Conservation (phyloP, 2,329 filamentous ascomycete species). For the Dactylellina drechsleri region DNA sequence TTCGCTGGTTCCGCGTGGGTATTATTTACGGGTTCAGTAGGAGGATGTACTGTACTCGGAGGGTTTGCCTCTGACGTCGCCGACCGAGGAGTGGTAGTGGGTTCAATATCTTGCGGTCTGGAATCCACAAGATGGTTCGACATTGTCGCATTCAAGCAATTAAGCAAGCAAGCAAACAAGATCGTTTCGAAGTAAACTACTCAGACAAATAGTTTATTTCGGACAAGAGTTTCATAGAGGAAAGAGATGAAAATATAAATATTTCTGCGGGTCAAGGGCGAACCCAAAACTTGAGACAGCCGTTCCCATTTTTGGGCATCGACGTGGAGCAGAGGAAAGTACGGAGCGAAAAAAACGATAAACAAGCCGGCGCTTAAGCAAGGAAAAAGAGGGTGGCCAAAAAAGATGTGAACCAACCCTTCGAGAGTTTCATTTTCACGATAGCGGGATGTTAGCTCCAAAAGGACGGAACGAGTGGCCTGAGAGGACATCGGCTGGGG, state of each 20-base stretch:
- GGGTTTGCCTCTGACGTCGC: neutral
- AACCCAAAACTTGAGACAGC: neutral
- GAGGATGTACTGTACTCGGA: conserved; percentile 1
- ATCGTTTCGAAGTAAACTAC: conserved; percentile 23
- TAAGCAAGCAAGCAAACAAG: too few relatives aligned
- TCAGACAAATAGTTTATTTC: conserved; percentile 14
- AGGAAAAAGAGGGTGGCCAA: conserved; percentile 31
- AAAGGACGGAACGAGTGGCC: too few relatives aligned
- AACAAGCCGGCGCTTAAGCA: conserved; percentile 40
- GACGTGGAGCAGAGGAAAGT: neutral
- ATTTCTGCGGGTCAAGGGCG: conserved; percentile 7
- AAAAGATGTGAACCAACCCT: conserved; percentile 8
- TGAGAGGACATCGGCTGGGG: neutral
- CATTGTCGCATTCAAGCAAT: conserved; percentile 33
- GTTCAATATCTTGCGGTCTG: conserved; percentile 13
- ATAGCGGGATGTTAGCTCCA: conserved; percentile 19
- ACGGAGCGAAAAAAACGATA: neutral
- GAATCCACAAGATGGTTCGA: conserved; percentile 30
- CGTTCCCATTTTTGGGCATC: conserved; percentile 1
- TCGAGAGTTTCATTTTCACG: conserved; percentile 3
- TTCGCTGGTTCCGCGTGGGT: conserved; percentile 8
- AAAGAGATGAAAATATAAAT: conserved; percentile 34
- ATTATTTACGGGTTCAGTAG: conserved; percentile 12
- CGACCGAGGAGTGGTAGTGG: neutral
- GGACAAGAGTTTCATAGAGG: conserved; percentile 26